A percentile compares a stretch with the other conserved stretches of the same genome.
phyloP scores from a whole-genome alignment of 768 basidiomycete genomes.

The Rubroboletus satanas region DNA sequence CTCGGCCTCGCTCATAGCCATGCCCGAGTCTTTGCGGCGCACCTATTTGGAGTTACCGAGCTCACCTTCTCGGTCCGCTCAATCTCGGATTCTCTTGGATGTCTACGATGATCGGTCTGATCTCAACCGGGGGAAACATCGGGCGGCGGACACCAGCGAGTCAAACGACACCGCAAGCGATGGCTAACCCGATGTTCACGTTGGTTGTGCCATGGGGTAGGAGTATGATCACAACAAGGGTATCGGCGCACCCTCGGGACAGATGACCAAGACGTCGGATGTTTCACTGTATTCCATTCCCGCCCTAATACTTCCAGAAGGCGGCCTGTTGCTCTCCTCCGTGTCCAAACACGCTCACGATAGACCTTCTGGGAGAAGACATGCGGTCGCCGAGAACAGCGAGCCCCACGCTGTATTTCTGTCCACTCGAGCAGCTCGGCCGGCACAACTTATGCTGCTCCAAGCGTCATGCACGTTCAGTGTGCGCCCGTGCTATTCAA shows the following conservation, averaged over 20 bases:
- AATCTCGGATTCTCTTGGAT: not conserved
- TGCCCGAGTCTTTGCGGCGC: not conserved
- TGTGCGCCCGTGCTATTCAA: not conserved
- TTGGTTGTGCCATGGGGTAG: not conserved
- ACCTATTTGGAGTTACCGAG: not conserved
- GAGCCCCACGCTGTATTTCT: not conserved
- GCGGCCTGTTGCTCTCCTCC: not conserved
- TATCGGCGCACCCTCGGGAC: not conserved
- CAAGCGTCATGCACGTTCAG: not conserved
- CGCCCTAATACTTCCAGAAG: not conserved
- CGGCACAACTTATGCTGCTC: not conserved
- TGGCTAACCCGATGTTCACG: too few species aligned
- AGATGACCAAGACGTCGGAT: too few species aligned
- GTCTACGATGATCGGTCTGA: too few species aligned
- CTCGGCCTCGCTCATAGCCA: not conserved
- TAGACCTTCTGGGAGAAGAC: not conserved
- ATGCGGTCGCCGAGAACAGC: not conserved
- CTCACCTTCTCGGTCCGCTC: not conserved
- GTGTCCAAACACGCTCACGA: not conserved
- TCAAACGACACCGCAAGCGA: not conserved
- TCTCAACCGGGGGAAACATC: too few species aligned
- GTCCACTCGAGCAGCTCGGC: not conserved
- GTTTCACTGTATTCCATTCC: not conserved
- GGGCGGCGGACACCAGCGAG: too few species aligned
- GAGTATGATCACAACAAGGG: not conserved